Conservation (phyloP, 129 eudicot genomes). For the Centrapalus pauciflorus region DNA sequence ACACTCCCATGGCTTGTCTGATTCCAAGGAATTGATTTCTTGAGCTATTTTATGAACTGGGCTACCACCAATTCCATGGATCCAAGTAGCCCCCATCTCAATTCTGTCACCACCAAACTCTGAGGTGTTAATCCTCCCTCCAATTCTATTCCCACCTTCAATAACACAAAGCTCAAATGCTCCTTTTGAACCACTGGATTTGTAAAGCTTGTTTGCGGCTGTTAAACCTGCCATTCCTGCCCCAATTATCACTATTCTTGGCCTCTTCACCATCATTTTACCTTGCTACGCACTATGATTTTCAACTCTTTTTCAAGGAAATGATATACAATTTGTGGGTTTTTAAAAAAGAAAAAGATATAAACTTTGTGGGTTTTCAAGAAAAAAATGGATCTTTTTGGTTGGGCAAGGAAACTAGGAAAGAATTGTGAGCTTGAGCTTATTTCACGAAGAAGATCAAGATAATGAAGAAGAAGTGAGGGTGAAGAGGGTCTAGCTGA, state of each 20-base stretch:
- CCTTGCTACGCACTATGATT: not conserved
- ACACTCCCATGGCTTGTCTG: slow-evolving; percentile 84
- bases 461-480: not conserved
- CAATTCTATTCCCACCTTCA: slow-evolving; percentile 85
- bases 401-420: too few species aligned
- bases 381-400: too few species aligned
- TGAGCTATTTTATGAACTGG: slow-evolving; percentile 75
- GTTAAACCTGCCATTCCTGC: slow-evolving; percentile 94
- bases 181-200: slow-evolving; percentile 29
- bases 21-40: slow-evolving; percentile 44
- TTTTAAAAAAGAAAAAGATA: slow-evolving; percentile 12
- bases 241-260: slow-evolving; percentile 79
- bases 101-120: slow-evolving; percentile 84
- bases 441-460: not conserved
- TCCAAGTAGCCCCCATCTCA: slow-evolving; percentile 96
- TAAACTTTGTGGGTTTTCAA: not conserved
- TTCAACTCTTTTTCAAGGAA: not conserved
- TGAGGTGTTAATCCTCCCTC: slow-evolving; percentile 75
- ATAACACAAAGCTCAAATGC: slow-evolving; percentile 58
- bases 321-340: slow-evolving; percentile 4
- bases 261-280: slow-evolving; percentile 66
- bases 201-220: slow-evolving; percentile 82
- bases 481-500: slow-evolving; percentile 1
- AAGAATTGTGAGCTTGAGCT: not conserved
- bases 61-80: slow-evolving; percentile 86